Conservation (phyloP, 352 stramenopile genomes). For the Achlya hypogyna region DNA sequence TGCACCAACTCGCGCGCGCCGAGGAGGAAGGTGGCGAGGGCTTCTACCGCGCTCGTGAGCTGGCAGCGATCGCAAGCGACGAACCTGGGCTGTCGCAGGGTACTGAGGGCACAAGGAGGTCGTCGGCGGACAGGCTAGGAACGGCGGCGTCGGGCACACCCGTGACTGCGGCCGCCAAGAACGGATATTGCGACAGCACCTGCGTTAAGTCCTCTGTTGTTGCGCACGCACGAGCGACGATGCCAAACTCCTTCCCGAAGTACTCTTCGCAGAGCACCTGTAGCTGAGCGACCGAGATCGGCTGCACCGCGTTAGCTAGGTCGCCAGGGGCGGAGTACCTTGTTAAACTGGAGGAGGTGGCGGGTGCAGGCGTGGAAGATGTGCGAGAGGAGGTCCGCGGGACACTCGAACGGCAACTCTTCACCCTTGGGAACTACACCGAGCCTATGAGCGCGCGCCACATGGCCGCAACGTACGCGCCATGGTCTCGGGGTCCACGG, state of each 20-base stretch:
- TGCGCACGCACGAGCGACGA: not conserved
- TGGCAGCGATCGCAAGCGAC: not conserved
- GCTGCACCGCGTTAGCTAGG: not conserved
- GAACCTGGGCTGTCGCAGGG: not conserved
- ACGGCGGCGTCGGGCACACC: not conserved
- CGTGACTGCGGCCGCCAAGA: not conserved
- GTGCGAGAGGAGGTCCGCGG: constrained; percentile 3
- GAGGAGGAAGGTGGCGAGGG: not conserved
- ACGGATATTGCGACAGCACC: not conserved
- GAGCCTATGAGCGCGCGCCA: too few relatives aligned
- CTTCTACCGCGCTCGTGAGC: not conserved
- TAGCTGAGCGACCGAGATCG: not conserved
- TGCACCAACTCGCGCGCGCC: not conserved
- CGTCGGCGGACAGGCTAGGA: not conserved
- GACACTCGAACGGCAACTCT: not conserved
- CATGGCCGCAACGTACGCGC: not conserved
- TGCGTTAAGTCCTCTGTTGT: not conserved
- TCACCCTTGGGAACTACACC: not conserved
- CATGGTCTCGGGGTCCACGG: not conserved
- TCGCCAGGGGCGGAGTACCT: not conserved
- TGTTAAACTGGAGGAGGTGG: not conserved
- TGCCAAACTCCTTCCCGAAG: not conserved
- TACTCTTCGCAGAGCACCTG: not conserved
- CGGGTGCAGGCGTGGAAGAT: constrained; percentile 13
- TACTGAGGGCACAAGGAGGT: not conserved